These are phyloP conservation scores for Phytophthora brassicae DNA, from an alignment of 352 stramenopile species.

Conservation along the genomic window DNA sequence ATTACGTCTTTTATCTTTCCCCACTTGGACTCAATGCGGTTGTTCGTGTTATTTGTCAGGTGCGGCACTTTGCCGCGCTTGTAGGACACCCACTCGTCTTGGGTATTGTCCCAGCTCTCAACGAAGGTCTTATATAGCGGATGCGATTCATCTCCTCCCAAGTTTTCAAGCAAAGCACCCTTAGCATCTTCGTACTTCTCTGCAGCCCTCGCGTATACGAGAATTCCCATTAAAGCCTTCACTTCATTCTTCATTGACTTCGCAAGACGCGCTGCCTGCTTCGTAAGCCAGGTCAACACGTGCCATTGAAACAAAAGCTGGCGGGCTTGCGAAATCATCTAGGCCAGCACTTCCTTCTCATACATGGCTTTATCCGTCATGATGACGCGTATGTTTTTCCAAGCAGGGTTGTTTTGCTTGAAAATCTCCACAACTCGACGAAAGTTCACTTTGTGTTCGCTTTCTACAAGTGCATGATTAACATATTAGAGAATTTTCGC, in stretches of 20 bases:
- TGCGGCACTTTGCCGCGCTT: background rate
- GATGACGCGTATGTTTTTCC: background rate
- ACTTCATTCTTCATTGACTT: background rate
- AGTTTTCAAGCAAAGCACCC: background rate
- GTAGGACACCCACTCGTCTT: background rate
- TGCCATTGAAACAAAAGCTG: background rate
- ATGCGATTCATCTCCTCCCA: background rate
- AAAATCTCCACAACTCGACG: background rate
- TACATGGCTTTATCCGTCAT: background rate
- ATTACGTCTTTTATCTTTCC: conserved; percentile 1
- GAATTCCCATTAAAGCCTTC: background rate
- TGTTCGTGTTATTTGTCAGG: background rate
- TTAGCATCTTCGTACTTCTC: background rate
- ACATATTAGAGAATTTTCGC: too few species aligned
- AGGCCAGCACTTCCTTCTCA: background rate
- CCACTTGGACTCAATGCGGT: background rate
- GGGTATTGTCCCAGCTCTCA: background rate
- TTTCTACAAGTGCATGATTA: background rate
- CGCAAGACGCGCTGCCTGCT: background rate
- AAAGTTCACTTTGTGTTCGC: background rate
- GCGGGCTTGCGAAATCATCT: background rate
- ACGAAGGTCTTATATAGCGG: background rate
- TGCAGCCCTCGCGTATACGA: background rate
- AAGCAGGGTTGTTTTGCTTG: background rate
- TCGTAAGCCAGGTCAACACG: background rate